These are phyloP conservation scores for Leersia perrieri DNA, from an alignment of 176 grass and related monocot species.

Conservation along the genomic window DNA sequence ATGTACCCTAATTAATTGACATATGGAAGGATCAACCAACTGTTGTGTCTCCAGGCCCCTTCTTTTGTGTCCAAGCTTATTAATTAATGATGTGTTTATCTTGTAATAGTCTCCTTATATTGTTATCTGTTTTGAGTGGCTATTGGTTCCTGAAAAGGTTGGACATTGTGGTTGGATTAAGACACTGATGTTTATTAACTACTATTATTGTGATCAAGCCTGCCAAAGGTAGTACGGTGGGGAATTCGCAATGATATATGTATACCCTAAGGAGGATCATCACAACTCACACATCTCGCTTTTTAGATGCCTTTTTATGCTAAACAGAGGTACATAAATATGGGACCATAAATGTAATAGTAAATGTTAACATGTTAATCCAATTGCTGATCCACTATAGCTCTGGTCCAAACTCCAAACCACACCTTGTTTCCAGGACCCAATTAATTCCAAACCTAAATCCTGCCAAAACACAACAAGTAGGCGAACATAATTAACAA, in stretches of 20 bases:
- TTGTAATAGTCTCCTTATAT: neutral
- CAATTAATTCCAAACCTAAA: constrained; percentile 9
- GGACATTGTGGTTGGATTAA: neutral
- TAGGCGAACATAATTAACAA: neutral
- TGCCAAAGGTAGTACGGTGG: neutral
- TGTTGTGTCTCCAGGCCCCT: neutral
- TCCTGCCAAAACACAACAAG: neutral
- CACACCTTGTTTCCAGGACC: neutral
- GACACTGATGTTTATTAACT: neutral
- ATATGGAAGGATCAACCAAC: neutral
- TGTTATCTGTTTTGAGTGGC: neutral
- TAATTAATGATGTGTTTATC: neutral
- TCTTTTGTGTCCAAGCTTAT: neutral
- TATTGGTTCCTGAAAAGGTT: neutral
- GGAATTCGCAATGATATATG: neutral
- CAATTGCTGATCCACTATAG: neutral
- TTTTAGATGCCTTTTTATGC: neutral
- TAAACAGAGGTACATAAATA: neutral
- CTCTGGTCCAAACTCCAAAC: neutral
- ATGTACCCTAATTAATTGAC: neutral
- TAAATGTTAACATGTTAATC: neutral
- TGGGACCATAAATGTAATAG: too few relatives aligned
- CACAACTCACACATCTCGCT: neutral
- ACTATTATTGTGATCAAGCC: neutral
- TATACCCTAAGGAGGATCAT: neutral